Evolutionary conservation across 441 rosid species (phyloP), one percentile per base, ranked within the genome.

Genomic region (Euphorbia schlechtendalii): DNA sequence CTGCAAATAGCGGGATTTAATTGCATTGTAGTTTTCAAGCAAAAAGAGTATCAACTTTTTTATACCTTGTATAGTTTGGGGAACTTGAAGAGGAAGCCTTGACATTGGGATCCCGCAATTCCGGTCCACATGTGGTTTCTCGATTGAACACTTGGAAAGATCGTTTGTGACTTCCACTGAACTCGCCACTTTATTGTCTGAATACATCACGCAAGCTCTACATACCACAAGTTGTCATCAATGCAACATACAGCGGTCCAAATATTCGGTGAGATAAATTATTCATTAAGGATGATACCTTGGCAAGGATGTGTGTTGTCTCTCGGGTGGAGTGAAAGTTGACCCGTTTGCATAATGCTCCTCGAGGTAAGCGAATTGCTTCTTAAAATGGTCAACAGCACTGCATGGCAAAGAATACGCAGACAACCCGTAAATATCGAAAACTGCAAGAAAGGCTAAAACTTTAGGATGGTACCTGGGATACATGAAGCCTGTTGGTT

Each of bases 391-490:
- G 74, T 95, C 99, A 65, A 95, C 99, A 56, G 97, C 98, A 78
- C 99, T 95, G 73, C 27, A 49, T 71, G 74, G 63, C 68, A 51
- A 61, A 75, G 52, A 40, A 61, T 40, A 71, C 7, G 17, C 27
- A 30, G 53, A 66, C 69, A 56, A 61, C 28, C 27, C 32, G 27
- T 54, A 53, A n/a, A 65, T 49, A 65, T 22, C 8, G 34, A 17
- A 38, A 32, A 49, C 20, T 20, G 12, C 38, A 24, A 38, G n/a
- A 56, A 62, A 32, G 36, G 2, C 17, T 40, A 55, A 60, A 92
- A 96, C 98, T 92, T 3, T 96, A 96, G 77, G n/a, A n/a, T 92
- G 80, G 53, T 56, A 89, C 99, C 99, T 96, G 56, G 98, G 99
- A 73, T 88, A 96, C 98, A 96, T 82, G 80, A 96, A 96, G 81